Evolutionary conservation across 352 stramenopile genomes (phyloP), one percentile per base, ranked within the genome.

Genomic region (Globisporangium parvum): DNA sequence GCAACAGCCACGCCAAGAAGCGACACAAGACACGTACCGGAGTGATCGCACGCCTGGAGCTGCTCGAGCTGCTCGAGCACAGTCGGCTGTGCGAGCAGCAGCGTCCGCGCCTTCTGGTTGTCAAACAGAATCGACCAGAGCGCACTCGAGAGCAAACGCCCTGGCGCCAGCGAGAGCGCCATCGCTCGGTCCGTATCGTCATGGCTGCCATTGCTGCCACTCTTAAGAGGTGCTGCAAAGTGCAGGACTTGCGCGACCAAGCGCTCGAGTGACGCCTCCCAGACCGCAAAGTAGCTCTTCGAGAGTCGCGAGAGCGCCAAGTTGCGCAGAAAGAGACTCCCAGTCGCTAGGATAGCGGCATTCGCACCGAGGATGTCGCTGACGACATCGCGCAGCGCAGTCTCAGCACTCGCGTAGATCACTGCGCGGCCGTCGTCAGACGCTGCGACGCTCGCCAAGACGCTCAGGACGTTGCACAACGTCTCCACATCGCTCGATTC

Each of bases 201-300:
- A 24, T 33, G 15, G 20, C 40, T 24, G 39, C 14, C 48, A 31
- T 17, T n/a, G n/a, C n/a, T n/a, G n/a, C n/a, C n/a, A n/a, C n/a
- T n/a, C n/a, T n/a, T n/a, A n/a, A n/a, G n/a, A n/a, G n/a, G n/a
- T n/a, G n/a, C n/a, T 11, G 11, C 37, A 10, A n/a, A 3, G 9
- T 1, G 6, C 39, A 65, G 51, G 21, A 69, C 45, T 44, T 59
- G 73, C 18, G 58, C 49, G 44, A 87, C 42, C 40, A 87, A 54
- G 23, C 51, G 35, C 40, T 80, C 59, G 26, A 89, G 40, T 9
- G 69, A 39, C 4, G 68, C 52, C 44, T 88, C 77, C 77, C 77
- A 90, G n/a, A 88, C 23, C 0, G 67, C 65, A 41, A 85, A 79
- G 52, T 88, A 60, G 62, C 65, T 85, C 47, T 76, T 85, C 21